Evolutionary conservation across 257 asterid species (phyloP).

Genomic region (Solanum rostratum): DNA sequence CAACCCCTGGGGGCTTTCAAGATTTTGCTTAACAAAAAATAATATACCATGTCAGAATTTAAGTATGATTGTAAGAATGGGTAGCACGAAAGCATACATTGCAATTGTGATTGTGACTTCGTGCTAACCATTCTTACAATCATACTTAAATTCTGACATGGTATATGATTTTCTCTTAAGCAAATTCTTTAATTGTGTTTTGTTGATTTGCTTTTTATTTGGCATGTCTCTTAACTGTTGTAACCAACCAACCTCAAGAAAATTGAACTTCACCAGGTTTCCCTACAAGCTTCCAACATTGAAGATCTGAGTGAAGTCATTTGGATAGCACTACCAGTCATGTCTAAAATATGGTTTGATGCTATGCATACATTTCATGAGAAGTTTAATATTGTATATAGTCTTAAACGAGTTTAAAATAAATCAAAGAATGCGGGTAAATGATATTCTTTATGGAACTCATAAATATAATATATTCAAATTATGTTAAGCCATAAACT

Average conservation of each 20-base stretch:
- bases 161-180: neutral
- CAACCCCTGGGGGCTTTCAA: too few species aligned
- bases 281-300: constrained; percentile 86
- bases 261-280: constrained; percentile 93
- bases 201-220: neutral
- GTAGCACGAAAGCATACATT: too few species aligned
- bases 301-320: constrained; percentile 80
- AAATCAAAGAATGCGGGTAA: too few species aligned
- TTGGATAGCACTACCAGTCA: constrained; percentile 53
- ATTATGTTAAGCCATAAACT: too few species aligned
- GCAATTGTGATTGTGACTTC: too few species aligned
- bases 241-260: constrained; percentile 37
- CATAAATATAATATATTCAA: too few species aligned
- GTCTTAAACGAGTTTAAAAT: too few species aligned
- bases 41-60: neutral
- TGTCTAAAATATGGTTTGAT: constrained; percentile 92
- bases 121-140: neutral
- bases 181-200: neutral
- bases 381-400: constrained; percentile 49
- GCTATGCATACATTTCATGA: constrained; percentile 70
- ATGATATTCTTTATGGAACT: too few species aligned
- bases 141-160: neutral
- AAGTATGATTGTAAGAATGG: neutral
- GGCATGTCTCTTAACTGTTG: neutral
- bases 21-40: neutral